Evolutionary conservation across 2,329 filamentous ascomycete species (phyloP), one percentile per base, ranked within the genome.

Genomic region (Cercospora citrullina): DNA sequence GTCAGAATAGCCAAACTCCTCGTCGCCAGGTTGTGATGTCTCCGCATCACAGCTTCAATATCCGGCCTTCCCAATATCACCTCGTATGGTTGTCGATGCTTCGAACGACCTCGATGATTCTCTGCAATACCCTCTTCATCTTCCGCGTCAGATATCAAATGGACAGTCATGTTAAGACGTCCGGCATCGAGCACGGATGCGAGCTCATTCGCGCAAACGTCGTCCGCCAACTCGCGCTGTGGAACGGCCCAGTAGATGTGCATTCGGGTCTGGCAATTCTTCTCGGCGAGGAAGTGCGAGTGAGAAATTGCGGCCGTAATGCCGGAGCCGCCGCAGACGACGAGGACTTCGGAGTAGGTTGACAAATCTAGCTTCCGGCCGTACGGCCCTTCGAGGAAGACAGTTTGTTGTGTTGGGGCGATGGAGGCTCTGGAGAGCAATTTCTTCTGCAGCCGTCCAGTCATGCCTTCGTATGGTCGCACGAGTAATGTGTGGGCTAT

Each of bases 321-420:
- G 18, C 84, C 84, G 18, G 81, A 83, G 9, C 82, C 84, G 36
- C 83, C 81, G 68, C 85, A 84, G 26, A 84, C 78, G 33, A 84
- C 79, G 3, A 82, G 65, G 5, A 81, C 69, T 60, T 75, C 77
- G 2, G 75, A 79, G 70, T 81, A 85, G 5, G 72, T 75, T 63
- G 78, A 79, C 0, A 85, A 72, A 1, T 81, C 80, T 5, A 79
- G 76, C 4, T 75, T 74, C 31, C 81, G 76, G 4, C 84, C 84
- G 66, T 86, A 86, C 0, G 84, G 84, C 0, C 84, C 84, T 74
- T 86, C 84, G 9, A 86, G 72, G 3, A 85, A 78, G 48, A 85
- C 30, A 3, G 69, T 73, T 7, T 77, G 0, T 72, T 79, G 12
- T 67, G 71, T 28, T 57, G 72, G 31, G 61, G 70, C 18, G 74